Conservation (phyloP, 140 eudicot genomes). For the Flaveria floridana region DNA sequence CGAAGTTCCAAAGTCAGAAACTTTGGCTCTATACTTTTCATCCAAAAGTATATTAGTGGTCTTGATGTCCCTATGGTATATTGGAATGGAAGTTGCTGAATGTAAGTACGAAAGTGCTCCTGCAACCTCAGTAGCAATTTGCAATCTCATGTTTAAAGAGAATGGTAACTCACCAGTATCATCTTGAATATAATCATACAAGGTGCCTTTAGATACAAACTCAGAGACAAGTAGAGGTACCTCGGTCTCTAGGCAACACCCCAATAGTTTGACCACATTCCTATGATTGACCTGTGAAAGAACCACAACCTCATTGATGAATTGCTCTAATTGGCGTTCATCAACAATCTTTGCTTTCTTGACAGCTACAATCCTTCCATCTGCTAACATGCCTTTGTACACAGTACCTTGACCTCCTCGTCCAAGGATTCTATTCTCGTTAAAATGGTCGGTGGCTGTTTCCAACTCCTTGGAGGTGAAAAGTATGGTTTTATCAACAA, state of each 20-base stretch:
- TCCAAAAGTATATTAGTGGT: slow-evolving; percentile 29
- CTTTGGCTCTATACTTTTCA: slow-evolving; percentile 21
- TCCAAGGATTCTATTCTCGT: slow-evolving; percentile 10
- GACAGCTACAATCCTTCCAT: slow-evolving; percentile 29
- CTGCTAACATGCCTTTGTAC: slow-evolving; percentile 23
- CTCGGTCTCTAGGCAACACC: slow-evolving; percentile 37
- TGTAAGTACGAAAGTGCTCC: slow-evolving; percentile 34
- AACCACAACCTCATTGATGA: slow-evolving; percentile 38
- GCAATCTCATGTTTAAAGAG: slow-evolving; percentile 23
- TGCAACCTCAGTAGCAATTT: slow-evolving; percentile 31
- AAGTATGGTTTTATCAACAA: slow-evolving; percentile 11
- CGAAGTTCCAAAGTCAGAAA: slow-evolving; percentile 21
- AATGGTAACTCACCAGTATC: slow-evolving; percentile 12
- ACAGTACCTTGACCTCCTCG: slow-evolving; percentile 24
- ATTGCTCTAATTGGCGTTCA: slow-evolving; percentile 26
- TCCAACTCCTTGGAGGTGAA: slow-evolving; percentile 20
- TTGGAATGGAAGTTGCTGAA: slow-evolving; percentile 27
- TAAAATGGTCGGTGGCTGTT: slow-evolving; percentile 3
- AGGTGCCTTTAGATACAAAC: slow-evolving; percentile 33
- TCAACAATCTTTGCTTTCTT: slow-evolving; percentile 28
- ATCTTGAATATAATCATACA: slow-evolving; percentile 27
- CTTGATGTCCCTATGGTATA: slow-evolving; percentile 47
- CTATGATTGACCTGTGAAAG: slow-evolving; percentile 27
- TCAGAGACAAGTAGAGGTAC: slow-evolving; percentile 36
- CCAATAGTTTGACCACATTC: slow-evolving; percentile 13